Conservation (phyloP, 257 asterid species). For the Salvia rosmarinus region DNA sequence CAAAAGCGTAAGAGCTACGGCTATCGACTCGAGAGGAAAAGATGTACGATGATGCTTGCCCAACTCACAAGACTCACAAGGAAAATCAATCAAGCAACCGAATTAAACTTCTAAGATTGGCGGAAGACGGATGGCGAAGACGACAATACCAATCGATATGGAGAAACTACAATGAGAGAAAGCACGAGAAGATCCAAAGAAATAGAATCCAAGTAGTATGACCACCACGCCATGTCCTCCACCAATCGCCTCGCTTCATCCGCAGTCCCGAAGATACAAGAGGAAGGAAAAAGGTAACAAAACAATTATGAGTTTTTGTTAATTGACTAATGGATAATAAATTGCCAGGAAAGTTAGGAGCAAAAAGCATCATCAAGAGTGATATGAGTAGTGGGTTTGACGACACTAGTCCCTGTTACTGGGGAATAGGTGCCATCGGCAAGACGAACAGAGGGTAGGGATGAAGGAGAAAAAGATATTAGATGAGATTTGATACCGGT, state of each 20-base stretch:
- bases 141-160: constrained; percentile 11
- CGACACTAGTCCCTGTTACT: too few relatives aligned
- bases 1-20: neutral
- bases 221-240: neutral
- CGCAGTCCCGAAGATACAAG: neutral
- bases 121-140: neutral
- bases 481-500: neutral
- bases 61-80: neutral
- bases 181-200: neutral
- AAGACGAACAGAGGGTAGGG: neutral
- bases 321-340: neutral
- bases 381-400: too few relatives aligned
- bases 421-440: neutral
- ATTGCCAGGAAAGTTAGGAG: too few relatives aligned
- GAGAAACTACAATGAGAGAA: neutral
- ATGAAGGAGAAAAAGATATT: neutral
- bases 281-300: constrained; percentile 7
- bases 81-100: neutral
- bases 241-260: neutral
- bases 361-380: too few relatives aligned
- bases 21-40: too few relatives aligned
- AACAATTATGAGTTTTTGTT: constrained; percentile 24
- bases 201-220: neutral
- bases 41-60: too few relatives aligned
- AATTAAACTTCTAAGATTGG: neutral